phyloP scores from a whole-genome alignment of 371 early-diverging fungal genomes.

The Smittium mucronatum region DNA sequence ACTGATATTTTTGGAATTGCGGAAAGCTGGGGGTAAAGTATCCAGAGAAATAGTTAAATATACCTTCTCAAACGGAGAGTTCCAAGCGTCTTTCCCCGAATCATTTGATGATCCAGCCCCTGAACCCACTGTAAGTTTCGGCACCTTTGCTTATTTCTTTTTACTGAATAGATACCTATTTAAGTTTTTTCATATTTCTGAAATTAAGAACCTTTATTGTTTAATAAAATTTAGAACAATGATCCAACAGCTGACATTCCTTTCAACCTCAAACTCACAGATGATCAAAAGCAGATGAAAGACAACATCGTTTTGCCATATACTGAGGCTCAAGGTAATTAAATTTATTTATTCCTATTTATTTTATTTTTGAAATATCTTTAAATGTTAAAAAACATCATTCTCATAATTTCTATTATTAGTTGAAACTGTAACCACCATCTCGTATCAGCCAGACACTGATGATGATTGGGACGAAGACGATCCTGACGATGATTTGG shows the following conservation, averaged over 20 bases:
- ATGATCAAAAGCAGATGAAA: constrained; percentile 62
- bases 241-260: constrained; percentile 56
- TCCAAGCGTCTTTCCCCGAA: neutral
- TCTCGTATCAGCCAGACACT: constrained; percentile 56
- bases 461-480: constrained; percentile 70
- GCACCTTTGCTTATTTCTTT: neutral
- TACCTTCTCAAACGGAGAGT: neutral
- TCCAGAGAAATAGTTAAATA: neutral
- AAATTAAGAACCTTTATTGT: too few species aligned
- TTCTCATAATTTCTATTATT: neutral
- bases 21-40: constrained; percentile 1
- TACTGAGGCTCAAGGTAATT: constrained; percentile 48
- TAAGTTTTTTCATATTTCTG: too few species aligned
- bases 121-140: constrained; percentile 2
- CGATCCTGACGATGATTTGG: constrained; percentile 69
- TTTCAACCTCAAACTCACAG: constrained; percentile 73
- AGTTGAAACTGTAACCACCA: constrained; percentile 24
- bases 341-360: neutral
- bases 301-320: constrained; percentile 67
- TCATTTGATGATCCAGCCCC: neutral
- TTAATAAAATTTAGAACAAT: constrained; percentile 17
- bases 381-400: neutral
- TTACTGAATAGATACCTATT: too few species aligned
- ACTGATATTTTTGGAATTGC: neutral
- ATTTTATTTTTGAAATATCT: neutral